phyloP scores from a whole-genome alignment of 1,284 basidiomycete genomes.

The Ganoderma resinaceum region DNA sequence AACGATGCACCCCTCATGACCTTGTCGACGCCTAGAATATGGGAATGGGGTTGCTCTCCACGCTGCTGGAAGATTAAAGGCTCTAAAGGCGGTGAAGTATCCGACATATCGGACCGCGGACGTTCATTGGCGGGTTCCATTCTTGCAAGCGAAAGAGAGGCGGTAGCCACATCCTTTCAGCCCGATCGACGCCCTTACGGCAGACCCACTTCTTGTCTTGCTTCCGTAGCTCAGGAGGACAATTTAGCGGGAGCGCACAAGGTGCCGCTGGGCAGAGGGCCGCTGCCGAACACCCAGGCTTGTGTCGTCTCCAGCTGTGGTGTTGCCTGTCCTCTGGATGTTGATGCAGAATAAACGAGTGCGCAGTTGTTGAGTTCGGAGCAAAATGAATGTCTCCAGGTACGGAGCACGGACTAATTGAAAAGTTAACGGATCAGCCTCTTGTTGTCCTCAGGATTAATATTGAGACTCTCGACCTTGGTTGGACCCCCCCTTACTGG shows the following conservation, averaged over 20 bases:
- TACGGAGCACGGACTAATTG: background rate
- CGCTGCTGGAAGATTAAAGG: background rate
- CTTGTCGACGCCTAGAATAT: background rate
- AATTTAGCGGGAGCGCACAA: background rate
- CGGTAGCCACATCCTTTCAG: background rate
- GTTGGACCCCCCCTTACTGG: background rate
- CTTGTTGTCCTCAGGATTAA: background rate
- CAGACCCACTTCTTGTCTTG: background rate
- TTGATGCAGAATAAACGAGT: background rate
- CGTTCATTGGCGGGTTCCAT: background rate
- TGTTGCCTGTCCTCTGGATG: background rate
- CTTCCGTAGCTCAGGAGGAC: background rate
- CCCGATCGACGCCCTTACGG: background rate
- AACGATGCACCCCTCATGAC: background rate
- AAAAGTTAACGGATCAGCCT: background rate
- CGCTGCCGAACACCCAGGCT: background rate
- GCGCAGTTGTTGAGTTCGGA: background rate
- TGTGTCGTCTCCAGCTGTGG: background rate
- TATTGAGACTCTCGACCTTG: background rate
- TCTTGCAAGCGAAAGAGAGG: background rate
- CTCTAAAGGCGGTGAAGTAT: constrained; percentile 1
- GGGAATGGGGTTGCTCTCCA: background rate
- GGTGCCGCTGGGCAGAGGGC: background rate
- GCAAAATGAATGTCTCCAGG: background rate
- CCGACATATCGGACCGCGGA: background rate